phyloP scores from a whole-genome alignment of 176 grass and related monocot genomes.

The Dendrocalamus sinicus region DNA sequence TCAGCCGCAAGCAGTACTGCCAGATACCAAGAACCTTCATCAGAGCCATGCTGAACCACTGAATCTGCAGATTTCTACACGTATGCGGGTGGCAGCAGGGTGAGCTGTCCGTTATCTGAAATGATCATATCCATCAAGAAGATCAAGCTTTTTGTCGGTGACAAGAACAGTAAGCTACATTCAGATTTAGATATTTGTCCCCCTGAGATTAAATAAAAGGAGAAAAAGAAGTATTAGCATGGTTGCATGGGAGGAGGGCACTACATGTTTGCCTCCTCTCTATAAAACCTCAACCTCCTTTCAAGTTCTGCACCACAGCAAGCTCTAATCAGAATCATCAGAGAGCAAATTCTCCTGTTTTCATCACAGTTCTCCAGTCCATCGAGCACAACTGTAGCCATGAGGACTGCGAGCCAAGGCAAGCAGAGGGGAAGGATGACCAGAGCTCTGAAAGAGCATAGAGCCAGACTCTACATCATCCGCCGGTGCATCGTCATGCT shows the following conservation, averaged over 20 bases:
- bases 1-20: conserved; percentile 30
- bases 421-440: conserved; percentile 55
- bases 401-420: conserved; percentile 56
- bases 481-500: conserved; percentile 77
- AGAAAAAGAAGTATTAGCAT: conserved; percentile 15
- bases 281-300: conserved; percentile 48
- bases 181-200: conserved; percentile 57
- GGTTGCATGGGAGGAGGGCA: conserved; percentile 51
- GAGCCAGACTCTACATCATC: conserved; percentile 74
- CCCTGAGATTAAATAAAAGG: conserved; percentile 36
- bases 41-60: conserved; percentile 40
- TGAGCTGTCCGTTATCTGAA: conserved; percentile 56
- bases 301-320: conserved; percentile 43
- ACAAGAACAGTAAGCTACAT: conserved; percentile 58
- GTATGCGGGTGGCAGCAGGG: conserved; percentile 38
- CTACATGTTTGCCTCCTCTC: conserved; percentile 47
- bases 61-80: conserved; percentile 52
- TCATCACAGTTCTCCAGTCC: conserved; percentile 26
- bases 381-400: conserved; percentile 30
- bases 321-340: conserved; percentile 32
- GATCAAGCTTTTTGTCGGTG: conserved; percentile 48
- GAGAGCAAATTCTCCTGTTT: conserved; percentile 21
- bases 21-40: conserved; percentile 53
- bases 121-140: conserved; percentile 51
- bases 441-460: conserved; percentile 68